These are phyloP conservation scores for Quercus mongolica DNA, from an alignment of 306 rosid genomes.

Conservation along the genomic window DNA sequence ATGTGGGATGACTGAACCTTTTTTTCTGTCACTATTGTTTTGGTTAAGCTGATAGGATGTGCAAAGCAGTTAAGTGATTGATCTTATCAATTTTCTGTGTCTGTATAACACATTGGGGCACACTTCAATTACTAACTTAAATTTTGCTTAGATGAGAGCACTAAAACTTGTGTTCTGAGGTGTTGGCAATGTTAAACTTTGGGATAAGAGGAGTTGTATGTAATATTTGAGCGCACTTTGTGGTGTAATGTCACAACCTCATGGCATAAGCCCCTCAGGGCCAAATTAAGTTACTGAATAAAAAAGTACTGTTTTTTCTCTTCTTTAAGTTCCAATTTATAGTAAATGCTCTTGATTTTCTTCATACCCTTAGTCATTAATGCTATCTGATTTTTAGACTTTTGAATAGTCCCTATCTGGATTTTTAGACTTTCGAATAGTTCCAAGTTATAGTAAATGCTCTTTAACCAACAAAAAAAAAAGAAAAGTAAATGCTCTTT, in stretches of 20 bases:
- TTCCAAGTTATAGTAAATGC: too few relatives aligned
- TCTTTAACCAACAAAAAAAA: too few relatives aligned
- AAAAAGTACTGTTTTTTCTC: neutral
- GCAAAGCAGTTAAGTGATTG: neutral
- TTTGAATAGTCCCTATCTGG: neutral
- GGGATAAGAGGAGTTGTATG: neutral
- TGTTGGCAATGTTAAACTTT: neutral
- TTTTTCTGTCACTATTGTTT: neutral
- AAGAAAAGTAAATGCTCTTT: neutral
- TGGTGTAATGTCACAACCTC: neutral
- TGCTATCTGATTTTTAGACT: neutral
- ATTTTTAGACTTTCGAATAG: too few relatives aligned
- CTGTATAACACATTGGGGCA: neutral
- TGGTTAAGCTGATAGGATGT: neutral
- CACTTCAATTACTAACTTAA: neutral
- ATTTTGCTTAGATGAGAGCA: neutral
- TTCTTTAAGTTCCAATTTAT: neutral
- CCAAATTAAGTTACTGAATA: neutral
- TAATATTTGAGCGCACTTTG: neutral
- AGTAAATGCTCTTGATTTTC: neutral
- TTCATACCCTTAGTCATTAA: neutral
- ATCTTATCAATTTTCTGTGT: neutral
- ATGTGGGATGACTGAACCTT: neutral
- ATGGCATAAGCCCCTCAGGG: neutral
- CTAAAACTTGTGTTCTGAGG: neutral